Evolutionary conservation across 768 basidiomycete species (phyloP).

Genomic region (Zangia roseola): DNA sequence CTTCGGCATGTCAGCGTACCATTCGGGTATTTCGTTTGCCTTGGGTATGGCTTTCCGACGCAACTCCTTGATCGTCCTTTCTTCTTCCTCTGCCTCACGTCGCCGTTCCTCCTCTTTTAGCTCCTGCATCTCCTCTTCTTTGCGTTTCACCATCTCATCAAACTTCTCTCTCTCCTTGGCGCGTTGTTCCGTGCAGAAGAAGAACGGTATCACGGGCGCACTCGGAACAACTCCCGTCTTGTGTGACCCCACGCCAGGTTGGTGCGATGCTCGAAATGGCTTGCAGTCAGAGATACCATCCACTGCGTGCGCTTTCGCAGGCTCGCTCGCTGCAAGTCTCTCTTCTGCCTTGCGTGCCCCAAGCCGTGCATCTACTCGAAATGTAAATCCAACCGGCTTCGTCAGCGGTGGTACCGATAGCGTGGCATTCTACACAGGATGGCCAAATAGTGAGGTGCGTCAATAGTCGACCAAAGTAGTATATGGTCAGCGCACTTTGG

Average conservation of each 20-base stretch:
- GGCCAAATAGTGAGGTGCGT: neutral
- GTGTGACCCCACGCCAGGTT: constrained; percentile 35
- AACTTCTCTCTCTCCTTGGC: constrained; percentile 63
- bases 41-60: constrained; percentile 62
- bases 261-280: constrained; percentile 49
- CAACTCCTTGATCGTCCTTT: constrained; percentile 57
- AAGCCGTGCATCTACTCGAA: constrained; percentile 48
- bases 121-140: constrained; percentile 51
- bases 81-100: constrained; percentile 54
- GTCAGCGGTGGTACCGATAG: constrained; percentile 36
- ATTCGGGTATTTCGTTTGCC: constrained; percentile 72
- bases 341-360: constrained; percentile 46
- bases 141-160: constrained; percentile 55
- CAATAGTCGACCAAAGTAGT: constrained; percentile 10
- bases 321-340: constrained; percentile 25
- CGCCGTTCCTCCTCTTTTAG: constrained; percentile 46
- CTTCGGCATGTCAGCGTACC: constrained; percentile 73
- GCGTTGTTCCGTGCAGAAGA: constrained; percentile 54
- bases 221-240: constrained; percentile 47
- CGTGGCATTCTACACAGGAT: constrained; percentile 27
- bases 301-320: constrained; percentile 17
- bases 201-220: constrained; percentile 32
- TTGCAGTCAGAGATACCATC: constrained; percentile 53
- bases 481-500: constrained; percentile 27
- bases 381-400: constrained; percentile 51